phyloP scores from a whole-genome alignment of 2,329 filamentous ascomycete genomes.

The Ophiostoma ips region DNA sequence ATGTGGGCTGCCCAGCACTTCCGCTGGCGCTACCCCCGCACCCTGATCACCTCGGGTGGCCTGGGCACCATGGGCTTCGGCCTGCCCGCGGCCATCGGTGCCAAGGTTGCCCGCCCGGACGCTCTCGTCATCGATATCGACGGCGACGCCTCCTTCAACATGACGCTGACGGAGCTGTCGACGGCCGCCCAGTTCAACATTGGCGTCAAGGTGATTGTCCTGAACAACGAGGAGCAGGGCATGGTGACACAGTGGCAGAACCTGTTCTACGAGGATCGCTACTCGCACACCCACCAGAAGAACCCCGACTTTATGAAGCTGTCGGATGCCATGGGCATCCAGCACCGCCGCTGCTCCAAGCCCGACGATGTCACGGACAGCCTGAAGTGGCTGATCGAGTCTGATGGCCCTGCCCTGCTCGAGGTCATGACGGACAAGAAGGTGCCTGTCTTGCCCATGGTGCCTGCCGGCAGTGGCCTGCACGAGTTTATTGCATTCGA shows the following conservation, averaged over 20 bases:
- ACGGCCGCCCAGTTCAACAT: conserved; percentile 94
- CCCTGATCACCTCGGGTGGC: conserved; percentile 93
- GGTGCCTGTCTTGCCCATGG: conserved; percentile 95
- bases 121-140: conserved; percentile 90
- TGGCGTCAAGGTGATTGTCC: conserved; percentile 81
- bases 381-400: conserved; percentile 78
- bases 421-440: conserved; percentile 87
- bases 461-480: conserved; percentile 71
- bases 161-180: conserved; percentile 91
- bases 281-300: conserved; percentile 78
- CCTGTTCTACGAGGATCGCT: conserved; percentile 92
- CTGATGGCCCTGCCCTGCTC: conserved; percentile 80
- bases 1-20: conserved; percentile 99
- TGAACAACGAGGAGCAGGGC: conserved; percentile 96
- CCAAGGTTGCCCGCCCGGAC: conserved; percentile 67
- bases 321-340: conserved; percentile 78
- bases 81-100: conserved; percentile 85
- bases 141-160: conserved; percentile 96
- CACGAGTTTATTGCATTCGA: conserved; percentile 92
- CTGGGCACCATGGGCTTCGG: conserved; percentile 94
- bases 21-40: conserved; percentile 80
- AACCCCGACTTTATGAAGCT: conserved; percentile 97
- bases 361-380: conserved; percentile 64
- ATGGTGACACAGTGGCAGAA: conserved; percentile 99
- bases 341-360: conserved; percentile 56